phyloP scores from a whole-genome alignment of 805 yeast species.

The Isabelozyma heimii region DNA sequence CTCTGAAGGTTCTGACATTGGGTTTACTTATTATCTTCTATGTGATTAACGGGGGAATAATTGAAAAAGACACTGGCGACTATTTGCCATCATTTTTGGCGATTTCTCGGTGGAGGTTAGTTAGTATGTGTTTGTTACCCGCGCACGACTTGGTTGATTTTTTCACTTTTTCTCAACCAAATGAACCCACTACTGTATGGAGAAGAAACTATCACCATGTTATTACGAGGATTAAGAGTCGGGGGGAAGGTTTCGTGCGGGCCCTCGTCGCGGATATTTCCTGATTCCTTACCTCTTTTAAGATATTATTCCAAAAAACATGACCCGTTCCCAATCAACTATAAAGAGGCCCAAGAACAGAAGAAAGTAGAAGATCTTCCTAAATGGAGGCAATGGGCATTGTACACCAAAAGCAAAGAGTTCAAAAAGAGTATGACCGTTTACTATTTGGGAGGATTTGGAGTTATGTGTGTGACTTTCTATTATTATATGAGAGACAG shows the following conservation, averaged over 20 bases:
- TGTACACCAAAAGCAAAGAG: slow-evolving; percentile 46
- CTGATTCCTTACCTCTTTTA: neutral
- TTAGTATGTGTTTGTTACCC: neutral
- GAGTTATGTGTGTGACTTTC: slow-evolving; percentile 55
- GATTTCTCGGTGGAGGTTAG: neutral
- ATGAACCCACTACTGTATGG: too few species aligned
- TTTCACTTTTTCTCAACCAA: neutral
- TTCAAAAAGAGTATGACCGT: slow-evolving; percentile 60
- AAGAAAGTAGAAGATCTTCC: slow-evolving; percentile 28
- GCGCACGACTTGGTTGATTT: neutral
- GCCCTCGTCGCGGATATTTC: neutral
- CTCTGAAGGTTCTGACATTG: neutral
- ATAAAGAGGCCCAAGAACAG: slow-evolving; percentile 24
- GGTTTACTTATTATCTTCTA: neutral
- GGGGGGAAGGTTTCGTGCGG: neutral
- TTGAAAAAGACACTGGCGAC: neutral
- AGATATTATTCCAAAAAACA: slow-evolving; percentile 10
- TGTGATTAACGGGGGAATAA: neutral
- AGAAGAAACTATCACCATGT: neutral
- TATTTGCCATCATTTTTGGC: neutral
- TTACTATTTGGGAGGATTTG: slow-evolving; percentile 60
- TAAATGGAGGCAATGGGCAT: slow-evolving; percentile 37
- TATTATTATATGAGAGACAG: slow-evolving; percentile 64
- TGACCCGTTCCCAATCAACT: slow-evolving; percentile 35
- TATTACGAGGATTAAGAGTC: neutral